Base-by-base conservation (phyloP, 768 basidiomycete species). In the Panaeolus papilionaceus region DNA sequence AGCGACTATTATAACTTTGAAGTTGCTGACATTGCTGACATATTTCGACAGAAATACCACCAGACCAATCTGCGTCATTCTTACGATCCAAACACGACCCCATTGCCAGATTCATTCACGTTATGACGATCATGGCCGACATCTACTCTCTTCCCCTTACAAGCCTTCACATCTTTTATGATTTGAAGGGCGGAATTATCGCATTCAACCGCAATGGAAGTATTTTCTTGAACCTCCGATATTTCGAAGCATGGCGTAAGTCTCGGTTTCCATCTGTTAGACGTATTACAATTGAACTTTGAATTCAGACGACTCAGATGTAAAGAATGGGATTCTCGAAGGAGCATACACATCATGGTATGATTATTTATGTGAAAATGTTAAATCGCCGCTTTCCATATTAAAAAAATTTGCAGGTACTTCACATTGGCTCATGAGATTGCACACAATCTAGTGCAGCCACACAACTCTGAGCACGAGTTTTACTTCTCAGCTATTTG, bases 401-500 rank as follows among this genome's bases (percentile, higher is more conserved):
- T 38, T 40, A 4, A 62, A 49, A 18, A 61, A 45, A 20, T 54
- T 40, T 37, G 9, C 62, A 92, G 92, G 93, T 99, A 92, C 78
- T 94, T 96, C 73, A 91, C 92, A 0, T 84, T 98, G 14, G 95
- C 96, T 0, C 97, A 98, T 75, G 95, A 95, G 74, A 92, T 95
- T 71, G 94, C 94, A 9, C 96, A 98, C 78, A 98, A 97, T 74
- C 81, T 98, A 2, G 91, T 96, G 16, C 84, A 89, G 47, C 86
- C 88, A 0, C 96, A 98, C 73, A 96, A 97, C 76, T 90, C 93
- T 0, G 91, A 96, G 74, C 96, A 97, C 70, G 94, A 95, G 70
- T 98, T 98, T 77, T 98, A 94, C 77, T 96, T 97, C 73, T 94
- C 94, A 37, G 89, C 93, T 6, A 92, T 98, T 20, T 93, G 92